Percentiles rank a stretch among this genome's conserved stretches.
These are phyloP conservation scores for Dryadomyces quercivorus DNA, from an alignment of 2,329 filamentous ascomycete species.

Conservation along the genomic window DNA sequence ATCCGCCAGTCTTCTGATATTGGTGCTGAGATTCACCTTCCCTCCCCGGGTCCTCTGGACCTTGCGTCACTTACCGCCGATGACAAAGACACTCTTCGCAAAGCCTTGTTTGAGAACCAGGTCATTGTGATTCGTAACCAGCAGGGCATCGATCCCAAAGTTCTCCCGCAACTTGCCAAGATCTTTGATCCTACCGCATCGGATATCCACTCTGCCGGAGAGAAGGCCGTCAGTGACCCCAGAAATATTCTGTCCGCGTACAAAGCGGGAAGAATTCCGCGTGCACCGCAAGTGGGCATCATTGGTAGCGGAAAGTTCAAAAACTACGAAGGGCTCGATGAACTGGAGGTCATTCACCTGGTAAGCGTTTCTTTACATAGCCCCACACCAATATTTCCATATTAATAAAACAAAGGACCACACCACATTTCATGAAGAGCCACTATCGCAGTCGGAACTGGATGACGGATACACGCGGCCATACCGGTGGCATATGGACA, in stretches of 20 bases:
- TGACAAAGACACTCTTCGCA: conserved; percentile 5
- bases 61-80: conserved; percentile 1
- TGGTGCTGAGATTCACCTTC: conserved; percentile 9
- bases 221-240: conserved; percentile 10
- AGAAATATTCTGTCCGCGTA: conserved; percentile 10
- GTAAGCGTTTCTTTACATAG: neutral
- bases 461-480: conserved; percentile 37
- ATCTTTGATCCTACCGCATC: conserved; percentile 9
- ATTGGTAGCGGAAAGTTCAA: conserved; percentile 10
- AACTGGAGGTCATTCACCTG: conserved; percentile 8
- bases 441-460: conserved; percentile 27
- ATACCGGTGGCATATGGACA: conserved; percentile 72
- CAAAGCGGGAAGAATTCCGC: conserved; percentile 7
- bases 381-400: neutral
- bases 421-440: conserved; percentile 9
- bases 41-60: conserved; percentile 3
- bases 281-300: conserved; percentile 10
- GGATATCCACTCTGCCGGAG: conserved; percentile 10
- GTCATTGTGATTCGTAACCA: conserved; percentile 11
- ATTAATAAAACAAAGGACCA: conserved; percentile 6
- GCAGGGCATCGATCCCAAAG: conserved; percentile 4
- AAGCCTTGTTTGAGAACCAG: conserved; percentile 9
- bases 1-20: conserved; percentile 8
- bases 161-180: conserved; percentile 6
- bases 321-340: conserved; percentile 7